Percentiles rank a stretch among this genome's conserved stretches.
phyloP scores from a whole-genome alignment of 352 stramenopile genomes.

The Phytophthora tubulina region DNA sequence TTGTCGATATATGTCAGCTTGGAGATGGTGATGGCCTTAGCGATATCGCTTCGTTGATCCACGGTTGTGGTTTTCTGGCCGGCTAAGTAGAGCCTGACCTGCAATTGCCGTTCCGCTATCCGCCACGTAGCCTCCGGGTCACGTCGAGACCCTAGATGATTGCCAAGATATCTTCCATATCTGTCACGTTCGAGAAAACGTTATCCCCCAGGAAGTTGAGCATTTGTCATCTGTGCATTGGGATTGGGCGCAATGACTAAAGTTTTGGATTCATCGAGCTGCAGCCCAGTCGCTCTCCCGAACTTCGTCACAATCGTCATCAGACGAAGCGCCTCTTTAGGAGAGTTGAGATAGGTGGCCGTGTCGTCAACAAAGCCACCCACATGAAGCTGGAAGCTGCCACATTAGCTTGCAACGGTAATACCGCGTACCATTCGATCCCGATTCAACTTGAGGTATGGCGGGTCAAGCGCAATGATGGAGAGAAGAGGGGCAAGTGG shows the following conservation, averaged over 20 bases:
- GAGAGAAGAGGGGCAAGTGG: background rate
- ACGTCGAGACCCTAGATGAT: background rate
- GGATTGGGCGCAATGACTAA: background rate
- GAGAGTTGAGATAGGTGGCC: background rate
- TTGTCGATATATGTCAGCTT: background rate
- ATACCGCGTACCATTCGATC: background rate
- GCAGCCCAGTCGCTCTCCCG: background rate
- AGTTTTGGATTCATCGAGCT: background rate
- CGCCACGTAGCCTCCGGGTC: background rate
- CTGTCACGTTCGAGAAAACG: too few relatives aligned
- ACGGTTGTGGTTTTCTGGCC: background rate
- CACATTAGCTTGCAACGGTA: background rate
- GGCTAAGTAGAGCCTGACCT: background rate
- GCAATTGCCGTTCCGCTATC: background rate
- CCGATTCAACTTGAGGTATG: background rate
- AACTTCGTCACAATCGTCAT: background rate
- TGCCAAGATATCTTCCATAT: background rate
- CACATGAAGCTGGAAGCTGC: background rate
- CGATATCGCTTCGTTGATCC: background rate
- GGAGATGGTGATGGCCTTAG: background rate
- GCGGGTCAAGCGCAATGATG: background rate
- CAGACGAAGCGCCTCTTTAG: background rate
- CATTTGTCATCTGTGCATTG: background rate
- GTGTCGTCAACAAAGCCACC: background rate
- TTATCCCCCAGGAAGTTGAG: background rate